Percentiles rank a stretch among this genome's conserved stretches.
Conservation (phyloP, 2,329 filamentous ascomycete genomes). For the Colletotrichum horii region DNA sequence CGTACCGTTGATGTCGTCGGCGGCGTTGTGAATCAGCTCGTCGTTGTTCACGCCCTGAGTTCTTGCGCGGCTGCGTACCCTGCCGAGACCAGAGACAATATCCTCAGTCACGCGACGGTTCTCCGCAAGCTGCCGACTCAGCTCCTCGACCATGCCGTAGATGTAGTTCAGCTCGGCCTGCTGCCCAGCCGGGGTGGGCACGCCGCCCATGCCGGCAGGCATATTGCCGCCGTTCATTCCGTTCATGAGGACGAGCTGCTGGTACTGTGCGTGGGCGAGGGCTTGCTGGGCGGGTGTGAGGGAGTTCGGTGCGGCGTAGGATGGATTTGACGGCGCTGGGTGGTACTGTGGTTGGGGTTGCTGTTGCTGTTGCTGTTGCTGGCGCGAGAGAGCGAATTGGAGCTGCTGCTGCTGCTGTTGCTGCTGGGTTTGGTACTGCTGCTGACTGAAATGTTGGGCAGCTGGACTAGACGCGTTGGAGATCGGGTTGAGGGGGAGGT, state of each 20-base stretch:
- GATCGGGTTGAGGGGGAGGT: conserved; percentile 32
- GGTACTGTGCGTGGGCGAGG: conserved; percentile 22
- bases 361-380: conserved; percentile 22
- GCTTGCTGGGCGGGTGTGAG: conserved; percentile 24
- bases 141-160: conserved; percentile 70
- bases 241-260: conserved; percentile 44
- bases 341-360: conserved; percentile 23
- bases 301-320: conserved; percentile 16
- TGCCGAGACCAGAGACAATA: conserved; percentile 67
- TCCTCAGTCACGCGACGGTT: conserved; percentile 67
- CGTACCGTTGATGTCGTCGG: conserved; percentile 62
- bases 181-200: conserved; percentile 70
- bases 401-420: conserved; percentile 19
- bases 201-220: conserved; percentile 48
- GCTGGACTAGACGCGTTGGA: conserved; percentile 23
- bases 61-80: conserved; percentile 62
- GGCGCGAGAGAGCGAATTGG: conserved; percentile 15
- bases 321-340: conserved; percentile 19
- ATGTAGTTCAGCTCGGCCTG: conserved; percentile 73
- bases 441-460: conserved; percentile 22
- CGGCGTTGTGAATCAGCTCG: conserved; percentile 60
- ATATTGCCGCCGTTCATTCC: conserved; percentile 55
- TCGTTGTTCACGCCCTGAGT: conserved; percentile 60
- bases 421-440: conserved; percentile 17
- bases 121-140: conserved; percentile 67